A percentile compares a stretch with the other conserved stretches of the same genome.
Conservation (phyloP, 441 rosid genomes). For the Gossypium schwendimanii region DNA sequence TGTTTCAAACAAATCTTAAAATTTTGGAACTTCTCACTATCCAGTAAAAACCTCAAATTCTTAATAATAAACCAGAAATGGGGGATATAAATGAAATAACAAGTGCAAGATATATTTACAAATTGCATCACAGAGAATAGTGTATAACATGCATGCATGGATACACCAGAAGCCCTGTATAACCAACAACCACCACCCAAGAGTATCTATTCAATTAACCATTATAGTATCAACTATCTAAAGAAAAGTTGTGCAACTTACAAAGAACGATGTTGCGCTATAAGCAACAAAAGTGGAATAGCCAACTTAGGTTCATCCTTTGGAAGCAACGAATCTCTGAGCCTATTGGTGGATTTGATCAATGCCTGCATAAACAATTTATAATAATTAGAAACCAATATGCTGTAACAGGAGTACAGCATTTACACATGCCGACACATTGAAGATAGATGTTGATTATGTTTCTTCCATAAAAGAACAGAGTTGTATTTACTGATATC, state of each 20-base stretch:
- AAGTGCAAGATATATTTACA: neutral
- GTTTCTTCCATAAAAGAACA: neutral
- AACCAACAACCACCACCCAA: neutral
- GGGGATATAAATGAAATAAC: neutral
- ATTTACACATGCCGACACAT: neutral
- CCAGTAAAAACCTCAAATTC: neutral
- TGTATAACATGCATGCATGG: neutral
- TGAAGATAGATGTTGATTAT: neutral
- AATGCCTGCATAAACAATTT: slow-evolving; percentile 60
- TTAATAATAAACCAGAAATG: neutral
- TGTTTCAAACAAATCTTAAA: neutral
- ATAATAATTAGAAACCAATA: neutral
- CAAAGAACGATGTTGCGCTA: slow-evolving; percentile 98
- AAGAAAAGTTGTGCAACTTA: slow-evolving; percentile 39
- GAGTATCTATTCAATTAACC: neutral
- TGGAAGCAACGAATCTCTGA: slow-evolving; percentile 89
- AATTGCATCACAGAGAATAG: neutral
- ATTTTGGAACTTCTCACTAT: neutral
- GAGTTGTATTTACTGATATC: neutral
- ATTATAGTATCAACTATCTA: slow-evolving; percentile 7
- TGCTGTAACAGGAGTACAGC: neutral
- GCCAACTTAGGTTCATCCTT: slow-evolving; percentile 97
- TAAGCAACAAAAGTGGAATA: slow-evolving; percentile 79
- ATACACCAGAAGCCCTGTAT: neutral
- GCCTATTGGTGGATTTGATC: slow-evolving; percentile 84